Conservation (phyloP, 2,329 filamentous ascomycete genomes). For the Aspergillus ibericus region DNA sequence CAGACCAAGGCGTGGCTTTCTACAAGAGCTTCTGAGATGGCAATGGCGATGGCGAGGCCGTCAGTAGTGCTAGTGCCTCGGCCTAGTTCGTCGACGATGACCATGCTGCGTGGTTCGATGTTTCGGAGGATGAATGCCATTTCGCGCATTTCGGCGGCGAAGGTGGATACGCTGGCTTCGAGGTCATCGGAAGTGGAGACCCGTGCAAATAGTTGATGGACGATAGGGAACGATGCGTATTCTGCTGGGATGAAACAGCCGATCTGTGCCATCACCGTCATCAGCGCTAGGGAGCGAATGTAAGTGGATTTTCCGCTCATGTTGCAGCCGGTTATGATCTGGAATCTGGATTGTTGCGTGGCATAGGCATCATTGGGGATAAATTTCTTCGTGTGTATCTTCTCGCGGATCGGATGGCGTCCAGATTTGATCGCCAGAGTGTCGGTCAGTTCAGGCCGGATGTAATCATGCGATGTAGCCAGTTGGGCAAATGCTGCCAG, state of each 20-base stretch:
- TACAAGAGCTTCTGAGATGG: slow-evolving; percentile 84
- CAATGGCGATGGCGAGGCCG: slow-evolving; percentile 83
- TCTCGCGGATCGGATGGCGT: slow-evolving; percentile 77
- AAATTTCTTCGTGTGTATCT: slow-evolving; percentile 66
- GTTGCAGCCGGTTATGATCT: slow-evolving; percentile 93
- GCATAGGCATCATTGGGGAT: slow-evolving; percentile 91
- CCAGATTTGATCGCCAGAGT: slow-evolving; percentile 72
- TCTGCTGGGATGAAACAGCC: slow-evolving; percentile 86
- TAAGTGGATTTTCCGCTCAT: slow-evolving; percentile 99
- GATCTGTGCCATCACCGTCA: slow-evolving; percentile 91
- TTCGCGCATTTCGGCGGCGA: slow-evolving; percentile 92
- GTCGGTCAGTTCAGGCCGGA: slow-evolving; percentile 66
- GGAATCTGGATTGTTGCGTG: slow-evolving; percentile 76
- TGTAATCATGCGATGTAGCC: slow-evolving; percentile 66
- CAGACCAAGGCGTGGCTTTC: slow-evolving; percentile 77
- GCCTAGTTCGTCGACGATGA: slow-evolving; percentile 88
- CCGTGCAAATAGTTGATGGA: slow-evolving; percentile 81
- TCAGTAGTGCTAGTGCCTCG: slow-evolving; percentile 87
- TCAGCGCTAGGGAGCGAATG: slow-evolving; percentile 78
- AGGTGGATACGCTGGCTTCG: slow-evolving; percentile 88
- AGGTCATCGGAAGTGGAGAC: slow-evolving; percentile 84
- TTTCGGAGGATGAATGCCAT: slow-evolving; percentile 91
- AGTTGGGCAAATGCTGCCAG: slow-evolving; percentile 73
- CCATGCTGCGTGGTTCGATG: slow-evolving; percentile 71
- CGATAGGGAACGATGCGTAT: slow-evolving; percentile 77